Evolutionary conservation across 139 green algal genomes (phyloP).

Genomic region (Chlamydomonas sp.): DNA sequence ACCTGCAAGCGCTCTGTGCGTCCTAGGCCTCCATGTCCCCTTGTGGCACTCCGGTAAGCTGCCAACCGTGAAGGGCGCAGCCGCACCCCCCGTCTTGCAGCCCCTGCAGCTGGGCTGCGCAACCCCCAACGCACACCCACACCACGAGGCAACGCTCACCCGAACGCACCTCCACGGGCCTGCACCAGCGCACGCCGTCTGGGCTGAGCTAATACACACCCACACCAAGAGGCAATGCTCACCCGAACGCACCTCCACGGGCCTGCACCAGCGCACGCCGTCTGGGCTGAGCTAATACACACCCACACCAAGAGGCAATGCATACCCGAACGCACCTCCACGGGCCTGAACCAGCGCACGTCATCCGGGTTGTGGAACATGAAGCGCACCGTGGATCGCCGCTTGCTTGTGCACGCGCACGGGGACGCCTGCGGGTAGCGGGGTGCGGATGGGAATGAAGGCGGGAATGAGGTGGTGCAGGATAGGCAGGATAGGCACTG

Average conservation of each 20-base stretch:
- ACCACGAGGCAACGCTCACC: too few relatives aligned
- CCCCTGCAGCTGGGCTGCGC: too few relatives aligned
- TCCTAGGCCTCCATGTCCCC: too few relatives aligned
- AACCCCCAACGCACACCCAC: too few relatives aligned
- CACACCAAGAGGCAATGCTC: too few relatives aligned
- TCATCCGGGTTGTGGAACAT: slow-evolving; percentile 98
- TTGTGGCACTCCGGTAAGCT: too few relatives aligned
- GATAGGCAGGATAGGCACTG: too few relatives aligned
- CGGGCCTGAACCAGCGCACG: slow-evolving; percentile 91
- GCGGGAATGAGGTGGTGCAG: not conserved
- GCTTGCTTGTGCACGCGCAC: slow-evolving; percentile 87
- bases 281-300: slow-evolving; percentile 66
- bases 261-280: slow-evolving; percentile 91
- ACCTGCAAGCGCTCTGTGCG: too few relatives aligned
- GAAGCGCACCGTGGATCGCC: slow-evolving; percentile 88
- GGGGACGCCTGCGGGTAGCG: slow-evolving; percentile 68
- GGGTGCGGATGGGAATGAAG: too few relatives aligned
- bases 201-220: too few relatives aligned
- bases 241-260: slow-evolving; percentile 78
- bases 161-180: slow-evolving; percentile 88
- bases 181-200: slow-evolving; percentile 93
- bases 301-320: not conserved
- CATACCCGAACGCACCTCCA: slow-evolving; percentile 76
- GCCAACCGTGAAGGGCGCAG: too few relatives aligned
- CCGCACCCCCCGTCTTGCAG: too few relatives aligned